A percentile compares a stretch with the other conserved stretches of the same genome.
These are phyloP conservation scores for Aspergillus oerlinghausenensis DNA, from an alignment of 2,329 filamentous ascomycete species.

Conservation along the genomic window DNA sequence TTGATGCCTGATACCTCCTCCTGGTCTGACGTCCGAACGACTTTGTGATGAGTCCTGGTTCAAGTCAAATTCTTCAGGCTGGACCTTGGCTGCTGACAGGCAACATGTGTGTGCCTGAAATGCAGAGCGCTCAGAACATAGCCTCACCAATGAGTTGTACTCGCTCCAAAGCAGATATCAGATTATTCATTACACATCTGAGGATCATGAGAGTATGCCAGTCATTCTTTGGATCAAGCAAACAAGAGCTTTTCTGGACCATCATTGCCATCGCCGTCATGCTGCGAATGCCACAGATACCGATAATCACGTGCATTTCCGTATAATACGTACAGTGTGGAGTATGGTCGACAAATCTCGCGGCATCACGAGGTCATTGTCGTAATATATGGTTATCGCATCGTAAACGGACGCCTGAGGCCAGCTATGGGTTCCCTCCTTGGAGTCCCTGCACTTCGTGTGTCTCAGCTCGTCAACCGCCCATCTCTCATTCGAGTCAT, in stretches of 20 bases:
- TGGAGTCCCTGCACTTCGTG: not conserved
- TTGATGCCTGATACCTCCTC: not conserved
- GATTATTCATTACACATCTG: not conserved
- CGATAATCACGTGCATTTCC: not conserved
- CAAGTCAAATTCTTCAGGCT: not conserved
- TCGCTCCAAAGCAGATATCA: not conserved
- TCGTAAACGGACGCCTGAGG: not conserved
- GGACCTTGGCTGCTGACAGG: not conserved
- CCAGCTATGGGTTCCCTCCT: not conserved
- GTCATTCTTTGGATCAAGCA: not conserved
- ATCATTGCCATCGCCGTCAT: not conserved
- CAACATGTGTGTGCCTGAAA: not conserved
- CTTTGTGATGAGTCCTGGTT: not conserved
- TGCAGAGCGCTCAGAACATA: not conserved
- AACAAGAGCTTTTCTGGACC: not conserved
- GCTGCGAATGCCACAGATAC: not conserved
- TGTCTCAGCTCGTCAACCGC: constrained; percentile 3
- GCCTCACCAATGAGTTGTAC: not conserved
- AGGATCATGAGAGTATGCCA: not conserved
- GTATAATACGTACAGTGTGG: not conserved
- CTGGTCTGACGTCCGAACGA: not conserved
- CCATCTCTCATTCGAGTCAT: constrained; percentile 2
- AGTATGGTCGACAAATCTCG: not conserved
- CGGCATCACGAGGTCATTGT: not conserved
- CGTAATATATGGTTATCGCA: not conserved